phyloP scores from a whole-genome alignment of 495 filamentous ascomycete species.

The Talaromyces liani region DNA sequence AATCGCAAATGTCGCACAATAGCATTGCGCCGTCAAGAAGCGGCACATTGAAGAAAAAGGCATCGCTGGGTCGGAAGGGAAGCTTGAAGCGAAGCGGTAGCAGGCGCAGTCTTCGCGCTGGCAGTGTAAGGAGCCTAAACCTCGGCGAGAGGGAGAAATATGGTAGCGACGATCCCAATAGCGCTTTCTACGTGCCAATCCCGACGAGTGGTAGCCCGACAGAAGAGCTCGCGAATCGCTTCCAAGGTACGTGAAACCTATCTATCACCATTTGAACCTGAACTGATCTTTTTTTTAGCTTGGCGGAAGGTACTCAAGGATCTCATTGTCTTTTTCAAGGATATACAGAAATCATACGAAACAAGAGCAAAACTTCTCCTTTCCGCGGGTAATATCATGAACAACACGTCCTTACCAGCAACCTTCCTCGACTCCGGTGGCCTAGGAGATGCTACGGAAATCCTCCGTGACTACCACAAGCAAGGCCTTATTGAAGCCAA shows the following conservation, averaged over 20 bases:
- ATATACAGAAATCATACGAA: constrained; percentile 88
- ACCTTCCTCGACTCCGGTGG: constrained; percentile 72
- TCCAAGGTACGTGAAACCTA: constrained; percentile 59
- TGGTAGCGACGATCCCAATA: constrained; percentile 67
- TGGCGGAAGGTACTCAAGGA: constrained; percentile 97
- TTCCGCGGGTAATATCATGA: constrained; percentile 76
- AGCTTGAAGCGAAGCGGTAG: constrained; percentile 78
- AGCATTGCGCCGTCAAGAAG: constrained; percentile 55
- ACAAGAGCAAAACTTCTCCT: constrained; percentile 71
- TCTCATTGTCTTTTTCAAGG: constrained; percentile 87
- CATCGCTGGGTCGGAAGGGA: constrained; percentile 60
- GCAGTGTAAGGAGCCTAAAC: constrained; percentile 69
- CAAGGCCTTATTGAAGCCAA: constrained; percentile 73
- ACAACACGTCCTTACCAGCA: constrained; percentile 65
- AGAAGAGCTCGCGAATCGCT: constrained; percentile 80
- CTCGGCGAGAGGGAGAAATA: constrained; percentile 53
- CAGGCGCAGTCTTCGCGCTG: constrained; percentile 65
- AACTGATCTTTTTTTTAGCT: constrained; percentile 41
- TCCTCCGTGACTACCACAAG: constrained; percentile 76
- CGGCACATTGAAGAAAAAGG: constrained; percentile 81
- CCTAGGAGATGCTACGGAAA: constrained; percentile 74
- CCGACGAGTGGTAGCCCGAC: constrained; percentile 84
- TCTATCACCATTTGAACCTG: not conserved
- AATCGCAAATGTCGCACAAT: constrained; percentile 46
- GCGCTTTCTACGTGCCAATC: constrained; percentile 79